Percentiles rank a stretch among this genome's conserved stretches.
Evolutionary conservation across 116 monocot species (phyloP).

Genomic region (Zostera marina): DNA sequence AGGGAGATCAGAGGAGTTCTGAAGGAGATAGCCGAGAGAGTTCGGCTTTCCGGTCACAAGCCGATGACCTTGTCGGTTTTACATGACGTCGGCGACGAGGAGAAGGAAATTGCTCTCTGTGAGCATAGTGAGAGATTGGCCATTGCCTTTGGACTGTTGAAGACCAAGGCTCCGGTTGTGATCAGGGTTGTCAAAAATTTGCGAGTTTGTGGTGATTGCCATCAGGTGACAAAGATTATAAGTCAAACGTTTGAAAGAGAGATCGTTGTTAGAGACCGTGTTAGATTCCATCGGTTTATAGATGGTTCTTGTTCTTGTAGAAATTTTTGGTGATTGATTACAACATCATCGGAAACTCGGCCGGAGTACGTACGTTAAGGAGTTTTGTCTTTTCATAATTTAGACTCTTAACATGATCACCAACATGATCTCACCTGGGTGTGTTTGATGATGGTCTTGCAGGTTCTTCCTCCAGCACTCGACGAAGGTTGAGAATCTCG

Average conservation of each 20-base stretch:
- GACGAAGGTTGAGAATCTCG: not conserved
- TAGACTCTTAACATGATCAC: no score
- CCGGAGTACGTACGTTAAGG: no score
- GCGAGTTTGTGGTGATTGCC: slow-evolving; percentile 69
- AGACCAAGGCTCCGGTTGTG: slow-evolving; percentile 32
- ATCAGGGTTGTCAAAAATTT: slow-evolving; percentile 83
- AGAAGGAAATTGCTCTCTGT: slow-evolving; percentile 63
- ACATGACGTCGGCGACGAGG: slow-evolving; percentile 83
- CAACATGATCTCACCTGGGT: no score
- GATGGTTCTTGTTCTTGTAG: slow-evolving; percentile 59
- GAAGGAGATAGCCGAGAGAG: slow-evolving; percentile 35
- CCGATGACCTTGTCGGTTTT: slow-evolving; percentile 51
- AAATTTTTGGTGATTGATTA: slow-evolving; percentile 74
- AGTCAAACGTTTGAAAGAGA: slow-evolving; percentile 51
- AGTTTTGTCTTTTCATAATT: no score
- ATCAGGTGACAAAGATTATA: slow-evolving; percentile 77
- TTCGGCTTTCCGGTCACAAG: slow-evolving; percentile 35
- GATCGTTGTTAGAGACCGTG: slow-evolving; percentile 72
- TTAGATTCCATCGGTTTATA: slow-evolving; percentile 64
- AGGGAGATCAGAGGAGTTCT: slow-evolving; percentile 42
- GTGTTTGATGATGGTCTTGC: slow-evolving; percentile 1
- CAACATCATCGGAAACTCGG: no score
- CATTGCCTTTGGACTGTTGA: slow-evolving; percentile 72
- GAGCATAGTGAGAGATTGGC: slow-evolving; percentile 90
- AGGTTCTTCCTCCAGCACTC: not conserved